These are phyloP conservation scores for Hypoxylon sp. DNA, from an alignment of 2,329 filamentous ascomycete genomes.

Conservation along the genomic window DNA sequence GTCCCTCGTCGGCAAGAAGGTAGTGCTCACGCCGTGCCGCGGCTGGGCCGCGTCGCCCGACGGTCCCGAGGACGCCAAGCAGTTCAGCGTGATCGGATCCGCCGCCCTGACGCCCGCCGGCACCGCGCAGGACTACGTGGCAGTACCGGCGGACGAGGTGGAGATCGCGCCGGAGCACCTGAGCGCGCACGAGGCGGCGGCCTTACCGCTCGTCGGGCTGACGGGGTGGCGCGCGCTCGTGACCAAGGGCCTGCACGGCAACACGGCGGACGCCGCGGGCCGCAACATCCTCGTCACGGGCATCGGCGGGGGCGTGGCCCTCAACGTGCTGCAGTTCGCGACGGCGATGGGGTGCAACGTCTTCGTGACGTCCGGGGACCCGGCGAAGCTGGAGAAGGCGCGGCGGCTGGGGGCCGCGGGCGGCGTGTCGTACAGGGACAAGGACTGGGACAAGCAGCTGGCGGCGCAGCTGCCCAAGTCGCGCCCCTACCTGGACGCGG, in stretches of 20 bases:
- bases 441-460: conserved; percentile 82
- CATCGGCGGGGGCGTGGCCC: conserved; percentile 88
- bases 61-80: conserved; percentile 73
- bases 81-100: conserved; percentile 75
- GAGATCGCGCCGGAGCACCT: conserved; percentile 81
- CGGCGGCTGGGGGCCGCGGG: conserved; percentile 77
- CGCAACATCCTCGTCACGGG: conserved; percentile 85
- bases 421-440: conserved; percentile 81
- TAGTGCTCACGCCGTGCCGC: conserved; percentile 79
- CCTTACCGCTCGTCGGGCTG: conserved; percentile 82
- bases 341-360: conserved; percentile 78
- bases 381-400: conserved; percentile 80
- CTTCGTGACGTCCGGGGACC: conserved; percentile 78
- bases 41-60: conserved; percentile 79
- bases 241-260: conserved; percentile 78
- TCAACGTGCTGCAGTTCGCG: conserved; percentile 82
- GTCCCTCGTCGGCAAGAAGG: conserved; percentile 55
- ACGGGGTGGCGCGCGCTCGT: conserved; percentile 88
- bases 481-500: conserved; percentile 77
- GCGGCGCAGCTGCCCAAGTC: conserved; percentile 70
- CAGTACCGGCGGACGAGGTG: conserved; percentile 71
- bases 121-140: conserved; percentile 78
- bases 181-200: conserved; percentile 77
- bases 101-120: conserved; percentile 64
- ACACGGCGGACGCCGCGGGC: conserved; percentile 69